Base-by-base conservation (phyloP, 305 asterid genomes). In the Salvia sclarea region DNA sequence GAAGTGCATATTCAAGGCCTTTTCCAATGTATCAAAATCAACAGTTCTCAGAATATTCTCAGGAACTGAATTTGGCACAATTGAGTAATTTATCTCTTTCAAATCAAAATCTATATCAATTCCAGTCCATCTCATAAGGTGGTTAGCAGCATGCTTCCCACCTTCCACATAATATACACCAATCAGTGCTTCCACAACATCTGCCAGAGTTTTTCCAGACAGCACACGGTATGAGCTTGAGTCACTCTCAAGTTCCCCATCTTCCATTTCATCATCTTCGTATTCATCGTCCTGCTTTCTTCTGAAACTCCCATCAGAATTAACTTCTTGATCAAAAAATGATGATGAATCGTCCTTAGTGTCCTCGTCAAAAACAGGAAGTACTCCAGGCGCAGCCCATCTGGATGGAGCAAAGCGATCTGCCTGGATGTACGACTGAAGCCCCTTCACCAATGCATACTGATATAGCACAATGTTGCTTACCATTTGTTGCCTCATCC, bases 301-400 rank as follows among this genome's bases (percentile, higher is more conserved):
- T 41, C 54, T 79, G 31, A 28, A 66, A 28, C 59, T 71, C 66
- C 49, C 84, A 52, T 67, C 69, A 57, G 71, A 67, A 54, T 54
- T 72, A 14, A 55, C 64, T 68, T 79, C 92, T 61, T 60, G 68
- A 72, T 84, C 88, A 75, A 89, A 86, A 33, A 87, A 63, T 5
- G 87, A 74, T 21, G 81, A 79, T 43, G 82, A 90, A 10, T 75
- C 83, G 44, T 91, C 97, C 81, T 83, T 85, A 38, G 70, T 79
- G 60, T 95, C 99, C 84, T 95, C 99, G 57, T 95, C 99, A 62
- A 85, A 95, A 69, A 91, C 96, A 48, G 99, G 99, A 64, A 81
- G 91, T 61, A 95, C 99, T 30, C 98, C 98, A 21, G 99, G 99
- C 38, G 98, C 95, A 56, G 98, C 95, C 99, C 99, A 95, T 82